Conservation (phyloP, 495 filamentous ascomycete species). For the Penicillium antarcticum region DNA sequence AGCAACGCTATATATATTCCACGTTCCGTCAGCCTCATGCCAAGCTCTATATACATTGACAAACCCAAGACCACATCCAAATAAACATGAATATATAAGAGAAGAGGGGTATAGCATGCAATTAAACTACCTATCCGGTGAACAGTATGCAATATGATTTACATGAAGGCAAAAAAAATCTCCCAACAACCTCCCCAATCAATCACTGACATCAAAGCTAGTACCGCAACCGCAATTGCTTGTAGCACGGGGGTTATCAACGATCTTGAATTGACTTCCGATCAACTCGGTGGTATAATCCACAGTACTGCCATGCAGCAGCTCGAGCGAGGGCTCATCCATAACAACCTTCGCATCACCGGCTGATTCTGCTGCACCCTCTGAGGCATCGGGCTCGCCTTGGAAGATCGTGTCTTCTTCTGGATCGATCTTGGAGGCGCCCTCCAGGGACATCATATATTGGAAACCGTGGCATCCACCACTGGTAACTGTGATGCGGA, state of each 20-base stretch:
- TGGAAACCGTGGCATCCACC: constrained; percentile 98
- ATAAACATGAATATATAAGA: neutral
- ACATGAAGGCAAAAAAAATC: constrained; percentile 15
- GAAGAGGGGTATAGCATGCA: constrained; percentile 30
- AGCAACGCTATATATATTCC: too few relatives aligned
- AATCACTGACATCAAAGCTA: constrained; percentile 87
- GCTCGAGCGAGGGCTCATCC: constrained; percentile 80
- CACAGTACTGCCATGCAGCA: constrained; percentile 88
- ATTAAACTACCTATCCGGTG: constrained; percentile 22
- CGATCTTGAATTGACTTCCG: constrained; percentile 95
- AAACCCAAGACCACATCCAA: too few relatives aligned
- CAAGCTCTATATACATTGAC: too few relatives aligned
- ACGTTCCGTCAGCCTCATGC: too few relatives aligned
- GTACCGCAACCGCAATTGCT: constrained; percentile 98
- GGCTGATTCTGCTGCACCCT: constrained; percentile 28
- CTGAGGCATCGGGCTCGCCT: constrained; percentile 23
- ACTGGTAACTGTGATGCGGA: constrained; percentile 85
- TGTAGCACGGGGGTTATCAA: constrained; percentile 83
- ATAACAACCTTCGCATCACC: constrained; percentile 80
- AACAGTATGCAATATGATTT: constrained; percentile 16
- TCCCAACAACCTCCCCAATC: constrained; percentile 7
- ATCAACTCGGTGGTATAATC: constrained; percentile 97
- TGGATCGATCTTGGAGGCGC: constrained; percentile 49
- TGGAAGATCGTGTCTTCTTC: constrained; percentile 75
- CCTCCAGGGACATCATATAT: constrained; percentile 86